phyloP scores from a whole-genome alignment of 148 eudicot genomes.

The Rhododendron kiyosumense region DNA sequence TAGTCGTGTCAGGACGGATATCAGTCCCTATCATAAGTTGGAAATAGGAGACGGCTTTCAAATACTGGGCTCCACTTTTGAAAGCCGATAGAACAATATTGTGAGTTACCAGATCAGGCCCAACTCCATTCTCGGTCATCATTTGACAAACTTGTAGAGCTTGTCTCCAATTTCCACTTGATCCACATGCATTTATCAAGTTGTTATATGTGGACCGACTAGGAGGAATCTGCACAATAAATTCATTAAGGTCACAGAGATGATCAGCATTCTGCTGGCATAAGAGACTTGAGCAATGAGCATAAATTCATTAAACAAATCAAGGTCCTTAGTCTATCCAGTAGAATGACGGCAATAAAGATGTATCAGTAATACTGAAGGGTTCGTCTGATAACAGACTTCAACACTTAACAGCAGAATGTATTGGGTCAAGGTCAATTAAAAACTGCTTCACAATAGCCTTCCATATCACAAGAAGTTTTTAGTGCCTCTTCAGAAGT shows the following conservation, averaged over 20 bases:
- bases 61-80: conserved; percentile 78
- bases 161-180: conserved; percentile 96
- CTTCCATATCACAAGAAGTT: not conserved
- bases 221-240: conserved; percentile 76
- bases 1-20: conserved; percentile 73
- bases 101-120: conserved; percentile 94
- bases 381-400: not conserved
- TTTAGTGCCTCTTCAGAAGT: not conserved
- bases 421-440: not conserved
- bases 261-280: not conserved
- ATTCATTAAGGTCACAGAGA: not conserved
- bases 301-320: conserved; percentile 6
- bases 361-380: not conserved
- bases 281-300: conserved; percentile 29
- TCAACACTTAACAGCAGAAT: not conserved
- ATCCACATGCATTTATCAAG: conserved; percentile 94
- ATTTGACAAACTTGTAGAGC: conserved; percentile 79
- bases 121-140: conserved; percentile 97
- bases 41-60: conserved; percentile 84
- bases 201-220: conserved; percentile 84
- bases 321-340: not conserved
- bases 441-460: not conserved
- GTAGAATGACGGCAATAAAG: not conserved
- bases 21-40: conserved; percentile 89
- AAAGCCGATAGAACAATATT: conserved; percentile 84